phyloP scores from a whole-genome alignment of 2,329 filamentous ascomycete species.

The Hymenoscyphus scutula region DNA sequence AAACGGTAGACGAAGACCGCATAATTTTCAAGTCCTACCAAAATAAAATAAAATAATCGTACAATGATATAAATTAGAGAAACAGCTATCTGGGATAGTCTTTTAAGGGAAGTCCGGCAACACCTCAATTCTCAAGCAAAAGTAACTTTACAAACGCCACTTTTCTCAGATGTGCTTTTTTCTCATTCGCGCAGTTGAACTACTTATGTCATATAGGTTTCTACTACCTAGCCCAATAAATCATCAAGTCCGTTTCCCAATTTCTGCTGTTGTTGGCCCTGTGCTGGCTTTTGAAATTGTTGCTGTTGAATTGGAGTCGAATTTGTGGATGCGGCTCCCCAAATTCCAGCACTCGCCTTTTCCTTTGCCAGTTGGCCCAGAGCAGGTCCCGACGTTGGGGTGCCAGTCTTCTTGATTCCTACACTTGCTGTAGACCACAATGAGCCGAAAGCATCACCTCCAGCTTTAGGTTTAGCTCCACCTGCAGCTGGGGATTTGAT shows the following conservation, averaged over 20 bases:
- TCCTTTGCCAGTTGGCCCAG: constrained; percentile 97
- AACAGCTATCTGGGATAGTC: background rate
- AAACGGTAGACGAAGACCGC: too few species aligned
- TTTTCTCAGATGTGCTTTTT: background rate
- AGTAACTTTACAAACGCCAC: too few species aligned
- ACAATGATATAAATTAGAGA: constrained; percentile 7
- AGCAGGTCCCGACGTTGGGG: constrained; percentile 67
- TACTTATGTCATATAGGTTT: too few species aligned
- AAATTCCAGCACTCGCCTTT: constrained; percentile 91
- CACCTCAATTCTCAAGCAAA: background rate
- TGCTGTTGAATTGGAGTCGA: constrained; percentile 22
- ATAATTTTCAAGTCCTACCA: too few species aligned
- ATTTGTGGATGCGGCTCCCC: constrained; percentile 65
- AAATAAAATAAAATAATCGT: background rate
- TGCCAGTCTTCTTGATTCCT: constrained; percentile 70
- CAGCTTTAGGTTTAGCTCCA: constrained; percentile 52
- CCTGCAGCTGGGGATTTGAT: constrained; percentile 46
- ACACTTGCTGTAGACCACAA: constrained; percentile 71
- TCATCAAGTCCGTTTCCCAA: constrained; percentile 42
- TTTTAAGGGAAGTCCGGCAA: background rate
- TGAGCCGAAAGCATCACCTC: constrained; percentile 85
- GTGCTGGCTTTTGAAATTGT: constrained; percentile 23
- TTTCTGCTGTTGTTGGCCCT: constrained; percentile 37
- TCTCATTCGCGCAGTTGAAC: background rate
- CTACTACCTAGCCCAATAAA: constrained; percentile 41